These are phyloP conservation scores for Lepidopterella palustris DNA, from an alignment of 495 filamentous ascomycete genomes.

Conservation along the genomic window DNA sequence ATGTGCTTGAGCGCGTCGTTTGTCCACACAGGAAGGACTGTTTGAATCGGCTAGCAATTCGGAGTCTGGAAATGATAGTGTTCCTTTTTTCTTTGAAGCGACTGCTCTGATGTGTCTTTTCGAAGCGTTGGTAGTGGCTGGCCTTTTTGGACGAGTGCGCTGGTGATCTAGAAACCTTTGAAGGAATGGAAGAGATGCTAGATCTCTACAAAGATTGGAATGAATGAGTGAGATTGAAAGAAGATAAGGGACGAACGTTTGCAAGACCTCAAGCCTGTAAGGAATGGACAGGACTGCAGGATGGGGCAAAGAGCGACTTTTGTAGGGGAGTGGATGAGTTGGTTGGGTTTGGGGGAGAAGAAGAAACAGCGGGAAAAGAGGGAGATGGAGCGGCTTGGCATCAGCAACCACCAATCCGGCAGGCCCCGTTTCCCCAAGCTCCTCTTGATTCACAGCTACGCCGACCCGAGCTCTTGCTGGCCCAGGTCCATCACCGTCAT, in stretches of 20 bases:
- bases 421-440: background rate
- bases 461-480: background rate
- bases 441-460: background rate
- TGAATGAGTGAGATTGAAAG: background rate
- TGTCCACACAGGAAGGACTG: background rate
- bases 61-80: background rate
- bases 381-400: background rate
- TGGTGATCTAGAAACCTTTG: constrained; percentile 2
- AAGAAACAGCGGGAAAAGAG: background rate
- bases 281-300: constrained; percentile 7
- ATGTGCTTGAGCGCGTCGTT: background rate
- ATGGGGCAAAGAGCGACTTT: constrained; percentile 1
- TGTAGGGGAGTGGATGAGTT: background rate
- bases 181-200: constrained; percentile 9
- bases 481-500: background rate
- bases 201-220: background rate
- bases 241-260: constrained; percentile 6
- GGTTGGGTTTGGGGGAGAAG: background rate
- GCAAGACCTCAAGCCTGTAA: constrained; percentile 18
- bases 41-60: constrained; percentile 10
- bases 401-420: background rate
- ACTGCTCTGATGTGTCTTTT: background rate
- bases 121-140: background rate
- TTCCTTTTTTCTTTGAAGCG: background rate
- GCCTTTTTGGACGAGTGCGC: background rate